These are phyloP conservation scores for Gymnopus androsaceus DNA, from an alignment of 1,284 basidiomycete species.

Conservation along the genomic window DNA sequence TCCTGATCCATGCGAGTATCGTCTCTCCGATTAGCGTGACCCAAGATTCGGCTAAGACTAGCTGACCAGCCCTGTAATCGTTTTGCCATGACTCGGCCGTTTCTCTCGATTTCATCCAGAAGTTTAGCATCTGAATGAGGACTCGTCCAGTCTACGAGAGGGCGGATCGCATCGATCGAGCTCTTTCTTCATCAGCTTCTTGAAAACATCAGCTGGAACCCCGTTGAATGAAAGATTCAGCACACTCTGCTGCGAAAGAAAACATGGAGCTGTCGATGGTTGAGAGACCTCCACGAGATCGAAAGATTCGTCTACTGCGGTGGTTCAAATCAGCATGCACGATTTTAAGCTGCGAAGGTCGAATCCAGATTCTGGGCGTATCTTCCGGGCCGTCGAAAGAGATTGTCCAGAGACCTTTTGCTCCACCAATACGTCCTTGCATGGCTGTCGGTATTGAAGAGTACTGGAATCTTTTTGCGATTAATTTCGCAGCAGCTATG, in stretches of 20 bases:
- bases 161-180: constrained; percentile 48
- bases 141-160: constrained; percentile 53
- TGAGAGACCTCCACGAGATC: constrained; percentile 47
- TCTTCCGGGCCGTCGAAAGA: constrained; percentile 47
- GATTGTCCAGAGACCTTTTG: constrained; percentile 70
- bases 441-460: constrained; percentile 53
- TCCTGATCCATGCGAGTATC: not conserved
- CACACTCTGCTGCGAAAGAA: constrained; percentile 54
- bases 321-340: constrained; percentile 32
- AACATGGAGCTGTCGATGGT: constrained; percentile 29
- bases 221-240: constrained; percentile 64
- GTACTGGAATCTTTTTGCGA: constrained; percentile 45
- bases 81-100: constrained; percentile 45
- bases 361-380: constrained; percentile 66
- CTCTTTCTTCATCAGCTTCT: constrained; percentile 49
- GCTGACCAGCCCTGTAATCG: constrained; percentile 47
- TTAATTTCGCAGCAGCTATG: constrained; percentile 48
- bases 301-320: constrained; percentile 57
- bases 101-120: constrained; percentile 49
- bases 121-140: constrained; percentile 48
- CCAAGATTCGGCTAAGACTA: constrained; percentile 54
- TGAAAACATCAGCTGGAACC: constrained; percentile 46
- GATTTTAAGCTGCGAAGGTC: constrained; percentile 67
- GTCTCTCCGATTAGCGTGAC: constrained; percentile 45
- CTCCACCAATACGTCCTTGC: constrained; percentile 67